These are phyloP conservation scores for Acanthamoeba polyphaga DNA, from an alignment of 208 protist species.

Conservation along the genomic window DNA sequence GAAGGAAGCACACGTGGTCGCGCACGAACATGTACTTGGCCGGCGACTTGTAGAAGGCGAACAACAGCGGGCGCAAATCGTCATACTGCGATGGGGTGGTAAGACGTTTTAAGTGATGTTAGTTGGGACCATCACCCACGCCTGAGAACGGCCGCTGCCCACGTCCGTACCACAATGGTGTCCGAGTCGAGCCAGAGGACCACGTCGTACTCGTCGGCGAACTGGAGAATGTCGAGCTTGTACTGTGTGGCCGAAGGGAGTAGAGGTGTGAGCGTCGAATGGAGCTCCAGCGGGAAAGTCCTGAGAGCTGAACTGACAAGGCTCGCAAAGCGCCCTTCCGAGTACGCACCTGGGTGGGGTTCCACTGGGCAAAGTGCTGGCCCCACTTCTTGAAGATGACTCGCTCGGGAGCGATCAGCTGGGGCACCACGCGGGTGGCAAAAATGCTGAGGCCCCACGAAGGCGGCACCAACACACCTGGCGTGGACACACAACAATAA, in stretches of 20 bases:
- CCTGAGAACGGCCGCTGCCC: not conserved
- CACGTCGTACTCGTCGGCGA: constrained; percentile 34
- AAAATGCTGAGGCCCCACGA: constrained; percentile 58
- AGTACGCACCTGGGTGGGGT: constrained; percentile 4
- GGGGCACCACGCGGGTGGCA: constrained; percentile 12
- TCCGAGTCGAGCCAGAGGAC: constrained; percentile 50
- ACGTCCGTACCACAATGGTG: not conserved
- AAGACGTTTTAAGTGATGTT: too few relatives aligned
- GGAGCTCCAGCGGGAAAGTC: too few relatives aligned
- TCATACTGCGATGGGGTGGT: not conserved
- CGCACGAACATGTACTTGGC: constrained; percentile 66
- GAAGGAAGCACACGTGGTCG: not conserved
- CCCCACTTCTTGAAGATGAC: constrained; percentile 50
- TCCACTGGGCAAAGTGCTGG: constrained; percentile 35
- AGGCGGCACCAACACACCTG: constrained; percentile 18
- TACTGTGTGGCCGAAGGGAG: not conserved
- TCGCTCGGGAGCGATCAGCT: constrained; percentile 19
- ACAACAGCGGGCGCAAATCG: constrained; percentile 50
- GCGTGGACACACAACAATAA: not conserved
- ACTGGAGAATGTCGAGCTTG: constrained; percentile 47
- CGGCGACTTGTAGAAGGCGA: constrained; percentile 39
- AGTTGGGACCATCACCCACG: not conserved
- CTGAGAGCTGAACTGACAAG: not conserved
- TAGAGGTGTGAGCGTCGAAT: too few relatives aligned
- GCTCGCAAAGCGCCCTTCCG: not conserved